Base-by-base conservation (phyloP, 2,329 filamentous ascomycete species). In the Pseudonectria foliicola region DNA sequence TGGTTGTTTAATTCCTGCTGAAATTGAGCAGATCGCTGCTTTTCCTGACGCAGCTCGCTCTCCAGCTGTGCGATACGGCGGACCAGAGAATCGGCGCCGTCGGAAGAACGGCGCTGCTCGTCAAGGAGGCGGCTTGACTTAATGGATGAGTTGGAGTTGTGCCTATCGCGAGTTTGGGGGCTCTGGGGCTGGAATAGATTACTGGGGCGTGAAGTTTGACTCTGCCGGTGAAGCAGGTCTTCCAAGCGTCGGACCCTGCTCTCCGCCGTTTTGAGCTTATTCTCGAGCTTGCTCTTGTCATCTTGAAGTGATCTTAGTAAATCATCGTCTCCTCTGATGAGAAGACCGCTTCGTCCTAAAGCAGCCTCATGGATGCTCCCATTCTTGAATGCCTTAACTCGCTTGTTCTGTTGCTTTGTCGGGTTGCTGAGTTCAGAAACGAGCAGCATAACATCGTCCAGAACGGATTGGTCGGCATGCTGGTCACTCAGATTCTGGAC, bases 381-480 rank as follows among this genome's bases (percentile, higher is more conserved):
- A 54, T 93, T 92, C 56, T 95, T 95, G 68, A 98, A 96, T 5
- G 87, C 88, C 57, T 90, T 94, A 6, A 92, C 77, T 38, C 87
- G 78, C 59, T 87, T 89, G 41, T 81, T 77, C 55, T 94, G 89
- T 56, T 92, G 86, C 49, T 83, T 87, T 1, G 86, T 92, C 3
- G 90, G 88, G 37, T 75, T 77, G 55, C 81, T 81, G 11, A 96
- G 70, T 35, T 94, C 88, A 41, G 80, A 79, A 40, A 93, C 73
- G 13, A 88, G 75, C 52, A 87, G 85, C 4, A 71, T 67, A 24
- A 96, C 70, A 33, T 94, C 85, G 10, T 80, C 71, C 2, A 86
- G 67, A 39, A 89, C 67, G 2, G 68, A 67, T 5, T 77, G 66
- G 38, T 90, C 80, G 0, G 76, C 75, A 34, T 80, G 75, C 16